Conservation (phyloP, 1,139 yeast species). For the Zhuliangozyma parablackwelliae region DNA sequence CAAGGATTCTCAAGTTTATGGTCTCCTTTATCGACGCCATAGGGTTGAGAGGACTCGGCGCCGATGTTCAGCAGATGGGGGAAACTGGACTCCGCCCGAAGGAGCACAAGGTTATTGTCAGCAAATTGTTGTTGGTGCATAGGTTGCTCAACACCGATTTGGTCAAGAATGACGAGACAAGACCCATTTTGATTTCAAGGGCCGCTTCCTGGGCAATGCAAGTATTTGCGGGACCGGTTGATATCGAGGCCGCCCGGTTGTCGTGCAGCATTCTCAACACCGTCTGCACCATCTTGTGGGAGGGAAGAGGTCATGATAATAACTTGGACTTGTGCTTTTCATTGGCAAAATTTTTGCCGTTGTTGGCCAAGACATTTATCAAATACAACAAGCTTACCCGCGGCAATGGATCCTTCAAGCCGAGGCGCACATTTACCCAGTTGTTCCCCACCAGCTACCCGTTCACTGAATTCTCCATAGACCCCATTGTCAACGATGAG, state of each 20-base stretch:
- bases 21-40: constrained; percentile 45
- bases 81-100: constrained; percentile 18
- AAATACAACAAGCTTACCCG: constrained; percentile 53
- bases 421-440: constrained; percentile 59
- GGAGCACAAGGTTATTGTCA: constrained; percentile 52
- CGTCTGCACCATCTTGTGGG: constrained; percentile 41
- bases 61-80: constrained; percentile 32
- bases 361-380: constrained; percentile 47
- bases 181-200: constrained; percentile 44
- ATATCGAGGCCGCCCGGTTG: constrained; percentile 56
- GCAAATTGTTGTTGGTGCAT: constrained; percentile 57
- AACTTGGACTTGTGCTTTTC: constrained; percentile 36
- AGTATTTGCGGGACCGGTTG: constrained; percentile 49
- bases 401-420: constrained; percentile 47
- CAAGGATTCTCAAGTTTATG: constrained; percentile 35
- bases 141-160: constrained; percentile 51
- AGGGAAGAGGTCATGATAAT: constrained; percentile 10
- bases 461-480: constrained; percentile 61
- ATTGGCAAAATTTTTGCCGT: constrained; percentile 48
- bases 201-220: constrained; percentile 64
- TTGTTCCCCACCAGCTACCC: constrained; percentile 71
- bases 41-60: constrained; percentile 52
- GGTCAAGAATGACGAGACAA: constrained; percentile 28
- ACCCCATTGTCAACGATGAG: constrained; percentile 70
- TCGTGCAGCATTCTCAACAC: constrained; percentile 57